Conservation (phyloP, 2,329 filamentous ascomycete species). For the Albifimbria verrucaria region DNA sequence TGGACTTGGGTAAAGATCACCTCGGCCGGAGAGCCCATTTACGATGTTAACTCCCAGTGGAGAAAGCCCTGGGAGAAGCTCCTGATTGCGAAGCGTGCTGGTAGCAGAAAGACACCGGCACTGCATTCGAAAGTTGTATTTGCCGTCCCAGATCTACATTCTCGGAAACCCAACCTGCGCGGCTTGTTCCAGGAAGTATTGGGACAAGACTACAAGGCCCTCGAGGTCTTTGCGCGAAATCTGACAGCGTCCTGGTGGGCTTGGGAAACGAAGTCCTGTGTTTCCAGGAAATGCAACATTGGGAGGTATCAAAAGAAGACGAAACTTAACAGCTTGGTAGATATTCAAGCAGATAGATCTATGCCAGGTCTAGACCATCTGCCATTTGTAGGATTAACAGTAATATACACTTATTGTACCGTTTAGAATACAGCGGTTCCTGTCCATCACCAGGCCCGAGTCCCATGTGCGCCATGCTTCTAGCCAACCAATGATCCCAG, state of each 20-base stretch:
- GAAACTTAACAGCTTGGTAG: background rate
- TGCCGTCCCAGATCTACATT: conserved; percentile 73
- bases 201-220: conserved; percentile 46
- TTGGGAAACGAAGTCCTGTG: conserved; percentile 71
- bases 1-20: conserved; percentile 82
- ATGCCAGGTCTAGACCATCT: no score
- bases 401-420: background rate
- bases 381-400: background rate
- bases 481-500: background rate
- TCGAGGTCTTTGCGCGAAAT: conserved; percentile 77
- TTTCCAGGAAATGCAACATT: conserved; percentile 60
- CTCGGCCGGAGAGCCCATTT: conserved; percentile 59
- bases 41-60: conserved; percentile 57
- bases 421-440: background rate
- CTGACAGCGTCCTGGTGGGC: conserved; percentile 74
- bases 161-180: conserved; percentile 72
- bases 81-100: conserved; percentile 53
- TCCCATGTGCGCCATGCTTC: background rate
- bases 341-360: no score
- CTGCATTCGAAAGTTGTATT: conserved; percentile 54
- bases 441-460: background rate
- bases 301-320: conserved; percentile 24
- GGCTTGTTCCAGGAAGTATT: conserved; percentile 55
- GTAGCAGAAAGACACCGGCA: conserved; percentile 18
- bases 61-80: conserved; percentile 76